A percentile compares a stretch with the other conserved stretches of the same genome.
Evolutionary conservation across 768 basidiomycete genomes (phyloP).

Genomic region (Auriscalpium orientale): DNA sequence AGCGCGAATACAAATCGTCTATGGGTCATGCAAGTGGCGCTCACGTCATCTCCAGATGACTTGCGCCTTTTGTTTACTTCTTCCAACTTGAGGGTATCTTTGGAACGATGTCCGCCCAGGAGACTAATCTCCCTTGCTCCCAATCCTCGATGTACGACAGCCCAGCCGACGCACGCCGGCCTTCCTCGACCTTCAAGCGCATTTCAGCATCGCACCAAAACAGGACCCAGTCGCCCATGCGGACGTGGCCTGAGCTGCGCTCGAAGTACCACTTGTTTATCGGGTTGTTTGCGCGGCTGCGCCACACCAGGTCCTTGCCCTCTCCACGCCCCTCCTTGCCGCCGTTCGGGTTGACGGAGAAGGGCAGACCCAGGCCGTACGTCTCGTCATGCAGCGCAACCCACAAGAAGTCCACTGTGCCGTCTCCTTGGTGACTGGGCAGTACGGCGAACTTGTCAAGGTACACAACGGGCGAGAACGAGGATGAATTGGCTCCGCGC

Average conservation of each 20-base stretch:
- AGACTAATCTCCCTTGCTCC: conserved; percentile 62
- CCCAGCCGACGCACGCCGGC: conserved; percentile 52
- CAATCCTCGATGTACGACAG: conserved; percentile 69
- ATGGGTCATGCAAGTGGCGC: background rate
- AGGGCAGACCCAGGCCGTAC: conserved; percentile 89
- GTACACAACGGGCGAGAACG: conserved; percentile 63
- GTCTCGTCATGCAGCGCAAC: conserved; percentile 97
- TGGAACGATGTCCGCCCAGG: conserved; percentile 62
- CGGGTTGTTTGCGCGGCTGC: conserved; percentile 86
- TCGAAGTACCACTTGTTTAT: conserved; percentile 99
- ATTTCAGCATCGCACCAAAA: conserved; percentile 99
- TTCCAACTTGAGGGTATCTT: conserved; percentile 80
- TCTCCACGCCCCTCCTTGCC: conserved; percentile 84
- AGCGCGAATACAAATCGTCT: background rate
- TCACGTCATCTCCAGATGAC: background rate
- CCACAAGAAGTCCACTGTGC: conserved; percentile 99
- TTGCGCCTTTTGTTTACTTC: conserved; percentile 5
- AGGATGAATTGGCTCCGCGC: conserved; percentile 32
- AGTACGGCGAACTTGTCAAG: conserved; percentile 98
- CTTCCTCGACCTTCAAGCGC: conserved; percentile 62
- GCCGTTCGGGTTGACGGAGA: conserved; percentile 91
- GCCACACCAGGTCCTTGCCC: conserved; percentile 95
- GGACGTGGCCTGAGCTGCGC: conserved; percentile 83
- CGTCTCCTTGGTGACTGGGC: conserved; percentile 92
- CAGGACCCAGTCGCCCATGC: conserved; percentile 81